phyloP scores from a whole-genome alignment of 2,329 filamentous ascomycete species.

The Alternaria panax region DNA sequence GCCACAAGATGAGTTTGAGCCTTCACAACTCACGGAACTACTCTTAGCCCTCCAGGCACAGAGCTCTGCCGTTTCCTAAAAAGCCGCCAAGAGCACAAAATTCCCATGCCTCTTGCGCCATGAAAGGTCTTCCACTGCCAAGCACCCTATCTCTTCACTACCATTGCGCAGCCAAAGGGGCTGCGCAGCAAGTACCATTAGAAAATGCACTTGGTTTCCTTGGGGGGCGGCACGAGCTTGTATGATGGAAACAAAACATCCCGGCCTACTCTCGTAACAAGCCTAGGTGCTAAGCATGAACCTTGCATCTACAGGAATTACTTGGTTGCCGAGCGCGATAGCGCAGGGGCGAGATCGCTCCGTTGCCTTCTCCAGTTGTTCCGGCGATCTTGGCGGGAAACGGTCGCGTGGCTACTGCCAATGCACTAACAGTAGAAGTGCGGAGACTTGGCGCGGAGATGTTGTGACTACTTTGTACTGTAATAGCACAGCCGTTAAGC shows the following conservation, averaged over 20 bases:
- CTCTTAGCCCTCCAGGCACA: not conserved
- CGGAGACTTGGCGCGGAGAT: constrained; percentile 1
- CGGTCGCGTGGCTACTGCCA: not conserved
- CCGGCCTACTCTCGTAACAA: not conserved
- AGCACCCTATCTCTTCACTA: not conserved
- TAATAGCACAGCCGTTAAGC: not conserved
- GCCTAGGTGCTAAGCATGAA: not conserved
- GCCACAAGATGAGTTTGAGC: not conserved
- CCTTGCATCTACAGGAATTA: not conserved
- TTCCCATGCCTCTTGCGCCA: not conserved
- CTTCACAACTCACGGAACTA: not conserved
- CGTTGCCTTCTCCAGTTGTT: not conserved
- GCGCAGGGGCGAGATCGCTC: constrained; percentile 6
- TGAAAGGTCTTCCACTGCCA: not conserved
- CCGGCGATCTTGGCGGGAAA: constrained; percentile 1
- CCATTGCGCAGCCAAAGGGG: not conserved
- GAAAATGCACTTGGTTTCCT: not conserved
- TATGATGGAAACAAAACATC: not conserved
- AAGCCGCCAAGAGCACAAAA: not conserved
- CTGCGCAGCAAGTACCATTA: not conserved
- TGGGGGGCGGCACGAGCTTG: constrained; percentile 1
- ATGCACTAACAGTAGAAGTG: not conserved
- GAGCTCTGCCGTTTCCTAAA: not conserved
- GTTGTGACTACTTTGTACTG: not conserved
- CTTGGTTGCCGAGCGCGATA: not conserved